phyloP scores from a whole-genome alignment of 345 rosid genomes.

The Firmiana major region DNA sequence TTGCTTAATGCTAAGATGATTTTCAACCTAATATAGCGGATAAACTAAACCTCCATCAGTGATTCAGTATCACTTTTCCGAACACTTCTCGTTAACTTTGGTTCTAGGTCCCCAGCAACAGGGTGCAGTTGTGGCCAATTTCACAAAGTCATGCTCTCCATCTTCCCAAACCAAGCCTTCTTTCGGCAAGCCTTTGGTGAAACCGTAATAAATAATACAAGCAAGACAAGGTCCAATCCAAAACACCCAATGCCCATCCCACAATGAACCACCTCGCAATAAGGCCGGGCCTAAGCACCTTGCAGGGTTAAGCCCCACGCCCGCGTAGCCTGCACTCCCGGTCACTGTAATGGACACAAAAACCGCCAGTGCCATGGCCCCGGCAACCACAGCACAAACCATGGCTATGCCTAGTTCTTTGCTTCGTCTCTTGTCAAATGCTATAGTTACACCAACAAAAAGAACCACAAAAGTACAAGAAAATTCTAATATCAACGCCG shows the following conservation, averaged over 20 bases:
- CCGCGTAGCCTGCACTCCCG: constrained; percentile 25
- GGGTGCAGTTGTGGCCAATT: neutral
- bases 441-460: constrained; percentile 36
- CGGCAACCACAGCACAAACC: constrained; percentile 37
- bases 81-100: neutral
- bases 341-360: constrained; percentile 43
- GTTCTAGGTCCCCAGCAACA: neutral
- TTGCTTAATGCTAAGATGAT: no score
- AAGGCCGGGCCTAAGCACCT: constrained; percentile 50
- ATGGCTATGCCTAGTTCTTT: constrained; percentile 30
- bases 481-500: constrained; percentile 35
- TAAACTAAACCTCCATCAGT: neutral
- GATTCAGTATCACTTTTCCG: no score
- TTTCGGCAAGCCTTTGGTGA: constrained; percentile 16
- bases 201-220: constrained; percentile 24
- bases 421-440: constrained; percentile 34
- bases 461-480: constrained; percentile 44
- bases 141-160: neutral
- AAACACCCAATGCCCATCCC: constrained; percentile 52
- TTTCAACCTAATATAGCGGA: no score
- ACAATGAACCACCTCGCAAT: constrained; percentile 37
- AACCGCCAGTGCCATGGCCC: constrained; percentile 26
- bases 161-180: constrained; percentile 3
- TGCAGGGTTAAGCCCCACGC: constrained; percentile 46
- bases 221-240: constrained; percentile 46